These are phyloP conservation scores for Nothophytophthora sp. DNA, from an alignment of 352 stramenopile species.

Conservation along the genomic window DNA sequence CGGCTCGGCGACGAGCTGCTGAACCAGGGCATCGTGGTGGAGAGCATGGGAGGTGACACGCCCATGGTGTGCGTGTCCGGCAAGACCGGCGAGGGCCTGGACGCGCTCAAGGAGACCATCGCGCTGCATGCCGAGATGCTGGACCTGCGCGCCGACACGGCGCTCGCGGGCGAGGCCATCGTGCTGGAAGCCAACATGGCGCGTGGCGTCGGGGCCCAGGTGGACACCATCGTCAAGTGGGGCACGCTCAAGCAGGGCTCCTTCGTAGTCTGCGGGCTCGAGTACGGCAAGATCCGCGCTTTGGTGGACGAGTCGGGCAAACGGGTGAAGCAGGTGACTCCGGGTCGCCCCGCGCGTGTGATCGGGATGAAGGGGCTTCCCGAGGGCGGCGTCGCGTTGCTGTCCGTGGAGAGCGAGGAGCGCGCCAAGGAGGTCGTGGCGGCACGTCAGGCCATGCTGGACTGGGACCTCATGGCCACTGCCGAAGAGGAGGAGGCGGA, in stretches of 20 bases:
- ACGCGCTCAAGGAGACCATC: constrained; percentile 97
- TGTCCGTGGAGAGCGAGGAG: constrained; percentile 76
- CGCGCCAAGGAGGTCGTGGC: constrained; percentile 79
- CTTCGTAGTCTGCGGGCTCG: constrained; percentile 94
- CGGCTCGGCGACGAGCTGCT: constrained; percentile 90
- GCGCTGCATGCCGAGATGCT: constrained; percentile 96
- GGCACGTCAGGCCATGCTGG: constrained; percentile 65
- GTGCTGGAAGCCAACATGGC: constrained; percentile 97
- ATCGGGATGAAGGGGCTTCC: constrained; percentile 85
- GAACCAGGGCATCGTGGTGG: constrained; percentile 92
- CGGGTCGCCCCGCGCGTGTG: constrained; percentile 91
- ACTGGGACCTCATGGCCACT: constrained; percentile 77
- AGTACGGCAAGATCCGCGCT: constrained; percentile 93
- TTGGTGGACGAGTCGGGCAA: constrained; percentile 72
- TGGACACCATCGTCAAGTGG: constrained; percentile 97
- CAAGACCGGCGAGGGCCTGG: constrained; percentile 94
- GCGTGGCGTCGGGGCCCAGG: constrained; percentile 93
- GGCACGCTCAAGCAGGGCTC: constrained; percentile 95
- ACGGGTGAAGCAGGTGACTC: constrained; percentile 88
- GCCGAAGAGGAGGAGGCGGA: constrained; percentile 56
- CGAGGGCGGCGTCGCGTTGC: constrained; percentile 75
- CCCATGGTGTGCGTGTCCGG: constrained; percentile 95
- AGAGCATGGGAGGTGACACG: constrained; percentile 94
- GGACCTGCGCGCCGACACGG: constrained; percentile 93
- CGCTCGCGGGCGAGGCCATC: constrained; percentile 90